These are phyloP conservation scores for Daedaleopsis nitida DNA, from an alignment of 768 basidiomycete genomes.

Conservation along the genomic window DNA sequence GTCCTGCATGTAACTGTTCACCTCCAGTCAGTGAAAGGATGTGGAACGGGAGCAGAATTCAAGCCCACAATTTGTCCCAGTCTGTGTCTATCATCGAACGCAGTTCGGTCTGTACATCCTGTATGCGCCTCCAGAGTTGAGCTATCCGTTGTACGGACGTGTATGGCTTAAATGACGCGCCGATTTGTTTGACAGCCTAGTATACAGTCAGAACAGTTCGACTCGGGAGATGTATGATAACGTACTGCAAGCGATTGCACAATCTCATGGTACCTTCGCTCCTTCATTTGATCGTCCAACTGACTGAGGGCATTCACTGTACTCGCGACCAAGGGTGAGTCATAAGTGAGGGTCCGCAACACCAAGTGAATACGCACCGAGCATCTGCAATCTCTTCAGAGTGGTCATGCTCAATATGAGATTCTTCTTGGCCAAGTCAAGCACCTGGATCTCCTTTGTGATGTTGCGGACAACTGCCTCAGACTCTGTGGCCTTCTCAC, in stretches of 20 bases:
- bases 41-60: background rate
- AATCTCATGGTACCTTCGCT: conserved; percentile 81
- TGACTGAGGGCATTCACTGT: conserved; percentile 83
- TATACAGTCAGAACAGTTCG: background rate
- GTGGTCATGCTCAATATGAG: conserved; percentile 88
- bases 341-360: background rate
- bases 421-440: conserved; percentile 94
- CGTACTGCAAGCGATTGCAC: conserved; percentile 78
- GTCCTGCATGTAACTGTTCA: conserved; percentile 78
- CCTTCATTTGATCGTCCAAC: conserved; percentile 74
- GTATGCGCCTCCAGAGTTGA: conserved; percentile 76
- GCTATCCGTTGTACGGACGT: conserved; percentile 75
- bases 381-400: conserved; percentile 89
- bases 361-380: conserved; percentile 56
- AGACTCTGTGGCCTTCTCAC: conserved; percentile 95
- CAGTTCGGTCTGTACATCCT: conserved; percentile 83
- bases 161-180: conserved; percentile 77
- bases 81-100: conserved; percentile 81
- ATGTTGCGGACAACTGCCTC: conserved; percentile 95
- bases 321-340: background rate
- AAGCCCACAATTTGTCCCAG: conserved; percentile 88
- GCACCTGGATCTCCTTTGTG: conserved; percentile 93
- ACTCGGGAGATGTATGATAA: conserved; percentile 28
- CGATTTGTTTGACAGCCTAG: conserved; percentile 88
- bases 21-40: background rate